These are phyloP conservation scores for Rosa lucieae DNA, from an alignment of 306 rosid species.

Conservation along the genomic window DNA sequence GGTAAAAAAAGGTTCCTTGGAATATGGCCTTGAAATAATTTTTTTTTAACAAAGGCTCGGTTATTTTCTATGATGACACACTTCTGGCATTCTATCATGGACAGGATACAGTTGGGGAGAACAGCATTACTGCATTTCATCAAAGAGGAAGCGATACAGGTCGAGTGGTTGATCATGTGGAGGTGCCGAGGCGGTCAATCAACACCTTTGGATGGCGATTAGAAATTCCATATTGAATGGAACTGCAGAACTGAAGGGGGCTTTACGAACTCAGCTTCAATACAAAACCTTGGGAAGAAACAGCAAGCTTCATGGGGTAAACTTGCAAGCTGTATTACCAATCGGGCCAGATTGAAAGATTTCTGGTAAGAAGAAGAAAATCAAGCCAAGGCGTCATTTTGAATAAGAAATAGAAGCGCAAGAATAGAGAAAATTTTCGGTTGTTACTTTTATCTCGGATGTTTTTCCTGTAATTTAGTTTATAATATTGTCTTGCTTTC, in stretches of 20 bases:
- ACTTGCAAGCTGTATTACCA: slow-evolving; percentile 24
- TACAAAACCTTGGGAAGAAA: neutral
- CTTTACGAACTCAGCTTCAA: slow-evolving; percentile 26
- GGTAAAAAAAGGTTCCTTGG: slow-evolving; percentile 28
- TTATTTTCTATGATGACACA: slow-evolving; percentile 30
- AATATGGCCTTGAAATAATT: slow-evolving; percentile 37
- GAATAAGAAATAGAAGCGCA: too few relatives aligned
- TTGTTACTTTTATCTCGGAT: too few relatives aligned
- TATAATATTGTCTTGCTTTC: too few relatives aligned
- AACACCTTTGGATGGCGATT: slow-evolving; percentile 25
- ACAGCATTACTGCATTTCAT: slow-evolving; percentile 32
- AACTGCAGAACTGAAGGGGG: slow-evolving; percentile 42
- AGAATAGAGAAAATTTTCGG: too few relatives aligned
- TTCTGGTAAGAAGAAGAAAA: slow-evolving; percentile 39
- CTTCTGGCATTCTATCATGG: slow-evolving; percentile 33
- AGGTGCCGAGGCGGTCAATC: slow-evolving; percentile 18
- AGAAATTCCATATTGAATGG: slow-evolving; percentile 31
- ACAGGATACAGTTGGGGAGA: slow-evolving; percentile 33
- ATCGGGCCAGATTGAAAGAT: slow-evolving; percentile 45
- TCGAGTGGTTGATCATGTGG: neutral
- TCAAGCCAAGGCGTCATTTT: neutral
- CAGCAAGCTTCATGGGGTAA: slow-evolving; percentile 18
- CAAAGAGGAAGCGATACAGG: slow-evolving; percentile 24
- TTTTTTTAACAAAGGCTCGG: slow-evolving; percentile 41
- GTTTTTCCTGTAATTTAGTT: too few relatives aligned